phyloP scores from a whole-genome alignment of 2,329 filamentous ascomycete species.

The Calonectria hawksworthii region DNA sequence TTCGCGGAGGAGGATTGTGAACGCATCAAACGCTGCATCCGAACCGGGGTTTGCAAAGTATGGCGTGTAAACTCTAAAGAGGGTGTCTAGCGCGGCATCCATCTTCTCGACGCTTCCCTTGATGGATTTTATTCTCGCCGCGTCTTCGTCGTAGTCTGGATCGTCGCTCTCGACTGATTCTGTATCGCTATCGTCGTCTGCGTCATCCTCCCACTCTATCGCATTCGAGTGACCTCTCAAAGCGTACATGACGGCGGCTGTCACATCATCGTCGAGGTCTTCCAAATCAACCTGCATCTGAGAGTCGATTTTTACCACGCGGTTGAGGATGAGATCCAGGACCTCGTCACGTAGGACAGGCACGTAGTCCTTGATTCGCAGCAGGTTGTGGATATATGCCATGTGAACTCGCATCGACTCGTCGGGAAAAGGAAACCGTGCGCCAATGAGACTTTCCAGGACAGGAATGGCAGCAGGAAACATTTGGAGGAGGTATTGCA shows the following conservation, averaged over 20 bases:
- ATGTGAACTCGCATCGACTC: conserved; percentile 85
- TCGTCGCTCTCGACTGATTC: conserved; percentile 82
- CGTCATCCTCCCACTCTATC: conserved; percentile 64
- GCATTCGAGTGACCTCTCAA: conserved; percentile 47
- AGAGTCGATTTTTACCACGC: conserved; percentile 93
- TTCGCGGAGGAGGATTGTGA: conserved; percentile 85
- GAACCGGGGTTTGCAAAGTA: conserved; percentile 78
- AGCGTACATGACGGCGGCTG: conserved; percentile 77
- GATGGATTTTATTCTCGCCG: conserved; percentile 76
- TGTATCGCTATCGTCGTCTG: conserved; percentile 74
- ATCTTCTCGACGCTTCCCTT: conserved; percentile 91
- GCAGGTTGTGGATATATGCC: conserved; percentile 88
- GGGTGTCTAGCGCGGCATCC: conserved; percentile 87
- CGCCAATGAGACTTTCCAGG: conserved; percentile 75
- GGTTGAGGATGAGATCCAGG: conserved; percentile 85
- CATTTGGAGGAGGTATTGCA: conserved; percentile 83
- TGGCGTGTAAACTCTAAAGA: conserved; percentile 87
- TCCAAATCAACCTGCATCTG: conserved; percentile 95
- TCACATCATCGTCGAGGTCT: conserved; percentile 90
- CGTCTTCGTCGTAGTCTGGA: conserved; percentile 73
- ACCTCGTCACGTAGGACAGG: conserved; percentile 85
- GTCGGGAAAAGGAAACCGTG: conserved; percentile 81
- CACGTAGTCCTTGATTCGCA: conserved; percentile 82
- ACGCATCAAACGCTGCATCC: conserved; percentile 77
- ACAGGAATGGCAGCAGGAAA: conserved; percentile 84